Percentiles rank a stretch among this genome's conserved stretches.
These are phyloP conservation scores for Roridomyces roridus DNA, from an alignment of 768 basidiomycete genomes.

Conservation along the genomic window DNA sequence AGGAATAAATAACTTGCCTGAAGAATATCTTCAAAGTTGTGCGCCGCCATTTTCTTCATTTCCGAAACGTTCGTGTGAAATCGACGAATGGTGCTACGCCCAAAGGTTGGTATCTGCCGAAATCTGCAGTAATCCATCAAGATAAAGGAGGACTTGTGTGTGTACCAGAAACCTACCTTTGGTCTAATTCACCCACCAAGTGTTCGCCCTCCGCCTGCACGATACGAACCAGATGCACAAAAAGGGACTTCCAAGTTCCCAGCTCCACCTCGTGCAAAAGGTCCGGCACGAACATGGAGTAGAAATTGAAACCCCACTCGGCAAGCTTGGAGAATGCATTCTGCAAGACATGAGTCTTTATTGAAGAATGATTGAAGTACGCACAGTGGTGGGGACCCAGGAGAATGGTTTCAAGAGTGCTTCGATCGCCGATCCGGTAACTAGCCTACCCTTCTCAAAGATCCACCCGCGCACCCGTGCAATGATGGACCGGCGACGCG, in stretches of 20 bases:
- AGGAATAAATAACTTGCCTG: constrained; percentile 35
- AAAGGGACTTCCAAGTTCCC: constrained; percentile 43
- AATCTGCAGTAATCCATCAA: constrained; percentile 27
- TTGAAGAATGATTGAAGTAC: background rate
- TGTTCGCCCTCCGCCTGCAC: constrained; percentile 28
- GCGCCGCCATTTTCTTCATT: constrained; percentile 42
- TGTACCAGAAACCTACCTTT: constrained; percentile 19
- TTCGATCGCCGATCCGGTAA: background rate
- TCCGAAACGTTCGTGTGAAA: constrained; percentile 41
- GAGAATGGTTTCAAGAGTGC: background rate
- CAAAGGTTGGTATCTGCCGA: constrained; percentile 34
- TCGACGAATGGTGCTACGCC: constrained; percentile 37
- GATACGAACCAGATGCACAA: constrained; percentile 42
- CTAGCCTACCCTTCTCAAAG: background rate
- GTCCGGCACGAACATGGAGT: constrained; percentile 38
- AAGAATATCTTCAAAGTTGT: constrained; percentile 49
- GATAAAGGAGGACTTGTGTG: background rate
- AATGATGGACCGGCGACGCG: background rate
- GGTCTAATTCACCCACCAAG: constrained; percentile 28
- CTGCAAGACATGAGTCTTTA: constrained; percentile 23
- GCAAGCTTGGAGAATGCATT: constrained; percentile 37
- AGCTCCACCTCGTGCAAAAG: constrained; percentile 48
- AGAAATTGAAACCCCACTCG: constrained; percentile 31
- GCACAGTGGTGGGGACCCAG: constrained; percentile 5
- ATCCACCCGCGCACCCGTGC: background rate